These are phyloP conservation scores for Pseudocercospora cruenta DNA, from an alignment of 2,329 filamentous ascomycete species.

Conservation along the genomic window DNA sequence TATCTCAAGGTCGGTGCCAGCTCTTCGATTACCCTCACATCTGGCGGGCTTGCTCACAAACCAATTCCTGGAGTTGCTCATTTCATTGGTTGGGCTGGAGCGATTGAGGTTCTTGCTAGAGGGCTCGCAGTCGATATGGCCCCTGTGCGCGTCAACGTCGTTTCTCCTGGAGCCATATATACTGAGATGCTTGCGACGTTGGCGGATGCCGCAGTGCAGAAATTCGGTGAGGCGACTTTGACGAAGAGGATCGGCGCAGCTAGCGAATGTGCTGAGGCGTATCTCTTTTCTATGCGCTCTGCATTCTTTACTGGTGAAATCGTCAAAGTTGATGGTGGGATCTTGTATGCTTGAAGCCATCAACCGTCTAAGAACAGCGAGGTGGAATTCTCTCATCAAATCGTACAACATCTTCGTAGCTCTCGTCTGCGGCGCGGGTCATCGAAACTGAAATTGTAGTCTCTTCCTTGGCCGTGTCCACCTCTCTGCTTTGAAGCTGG, in stretches of 20 bases:
- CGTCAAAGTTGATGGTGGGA: not conserved
- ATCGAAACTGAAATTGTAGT: not conserved
- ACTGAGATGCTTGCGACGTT: not conserved
- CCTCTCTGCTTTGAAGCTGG: not conserved
- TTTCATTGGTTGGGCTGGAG: not conserved
- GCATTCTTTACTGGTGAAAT: not conserved
- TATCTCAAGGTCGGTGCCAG: not conserved
- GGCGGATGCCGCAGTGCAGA: not conserved
- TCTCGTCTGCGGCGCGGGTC: not conserved
- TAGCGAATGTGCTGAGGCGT: not conserved
- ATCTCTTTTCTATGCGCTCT: not conserved
- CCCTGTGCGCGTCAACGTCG: not conserved
- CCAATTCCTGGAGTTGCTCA: not conserved
- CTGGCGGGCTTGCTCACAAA: not conserved
- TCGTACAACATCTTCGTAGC: not conserved
- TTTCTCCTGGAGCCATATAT: not conserved
- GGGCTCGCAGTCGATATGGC: not conserved
- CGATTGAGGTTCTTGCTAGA: not conserved
- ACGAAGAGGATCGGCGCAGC: not conserved
- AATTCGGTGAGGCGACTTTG: not conserved
- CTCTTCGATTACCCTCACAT: not conserved
- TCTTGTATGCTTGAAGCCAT: not conserved
- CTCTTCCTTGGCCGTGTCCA: not conserved
- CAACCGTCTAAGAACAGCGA: not conserved
- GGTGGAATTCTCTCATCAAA: not conserved